Conservation (phyloP, 73 alveolate genomes). For the Paramecium caudatum region DNA sequence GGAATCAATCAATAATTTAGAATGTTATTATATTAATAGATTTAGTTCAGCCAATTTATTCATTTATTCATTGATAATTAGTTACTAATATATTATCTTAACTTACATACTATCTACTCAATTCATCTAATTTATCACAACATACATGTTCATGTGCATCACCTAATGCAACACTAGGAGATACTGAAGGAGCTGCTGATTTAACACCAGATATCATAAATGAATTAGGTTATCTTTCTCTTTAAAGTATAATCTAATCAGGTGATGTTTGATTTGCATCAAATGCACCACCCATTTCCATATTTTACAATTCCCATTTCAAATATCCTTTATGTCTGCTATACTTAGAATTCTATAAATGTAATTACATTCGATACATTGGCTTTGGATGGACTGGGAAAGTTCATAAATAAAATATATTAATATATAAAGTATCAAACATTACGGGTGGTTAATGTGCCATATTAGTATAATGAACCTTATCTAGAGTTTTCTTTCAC, state of each 20-base stretch:
- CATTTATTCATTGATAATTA: not conserved
- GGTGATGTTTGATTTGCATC: not conserved
- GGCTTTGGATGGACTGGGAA: not conserved
- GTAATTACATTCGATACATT: not conserved
- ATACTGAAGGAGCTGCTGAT: not conserved
- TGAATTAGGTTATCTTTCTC: conserved; percentile 3
- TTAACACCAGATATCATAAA: not conserved
- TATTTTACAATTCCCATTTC: conserved; percentile 16
- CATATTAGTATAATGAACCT: not conserved
- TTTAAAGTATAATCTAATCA: not conserved
- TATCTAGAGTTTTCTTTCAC: not conserved
- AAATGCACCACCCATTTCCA: not conserved
- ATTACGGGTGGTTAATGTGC: not conserved
- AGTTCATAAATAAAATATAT: conserved; percentile 6
- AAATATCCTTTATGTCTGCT: conserved; percentile 34
- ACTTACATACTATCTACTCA: not conserved
- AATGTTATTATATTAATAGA: conserved; percentile 2
- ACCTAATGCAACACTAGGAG: no score
- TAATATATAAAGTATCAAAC: not conserved
- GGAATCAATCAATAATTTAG: conserved; percentile 6
- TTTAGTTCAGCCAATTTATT: conserved; percentile 19
- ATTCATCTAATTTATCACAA: conserved; percentile 43
- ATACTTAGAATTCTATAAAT: not conserved
- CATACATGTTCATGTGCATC: not conserved
- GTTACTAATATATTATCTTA: not conserved